Evolutionary conservation across 768 basidiomycete species (phyloP).

Genomic region (Tulasnella sp.): DNA sequence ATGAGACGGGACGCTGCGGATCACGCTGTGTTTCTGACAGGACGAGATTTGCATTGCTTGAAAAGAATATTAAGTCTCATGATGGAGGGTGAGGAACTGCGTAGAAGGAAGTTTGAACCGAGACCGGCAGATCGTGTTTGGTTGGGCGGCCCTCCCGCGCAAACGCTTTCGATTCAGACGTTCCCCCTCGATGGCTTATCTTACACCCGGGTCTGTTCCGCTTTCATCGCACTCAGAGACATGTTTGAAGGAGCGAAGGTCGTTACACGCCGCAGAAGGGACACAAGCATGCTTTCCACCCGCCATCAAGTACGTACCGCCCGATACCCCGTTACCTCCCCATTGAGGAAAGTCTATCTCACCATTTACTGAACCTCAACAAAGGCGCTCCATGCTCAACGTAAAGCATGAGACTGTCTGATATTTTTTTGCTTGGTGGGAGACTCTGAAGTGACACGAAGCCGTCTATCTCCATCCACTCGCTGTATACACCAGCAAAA

Average conservation of each 20-base stretch:
- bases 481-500: not conserved
- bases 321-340: not conserved
- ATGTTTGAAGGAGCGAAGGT: not conserved
- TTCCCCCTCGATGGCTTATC: not conserved
- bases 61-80: not conserved
- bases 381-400: too few relatives aligned
- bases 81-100: not conserved
- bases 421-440: too few relatives aligned
- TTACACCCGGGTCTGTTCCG: not conserved
- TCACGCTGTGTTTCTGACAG: not conserved
- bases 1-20: not conserved
- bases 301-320: not conserved
- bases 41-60: not conserved
- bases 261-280: not conserved
- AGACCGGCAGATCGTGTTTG: not conserved
- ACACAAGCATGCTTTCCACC: not conserved
- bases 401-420: too few relatives aligned
- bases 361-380: not conserved
- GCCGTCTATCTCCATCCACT: too few relatives aligned
- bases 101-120: not conserved
- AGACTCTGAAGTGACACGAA: too few relatives aligned
- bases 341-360: not conserved
- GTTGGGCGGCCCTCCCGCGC: not conserved
- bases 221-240: not conserved
- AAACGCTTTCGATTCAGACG: not conserved